These are phyloP conservation scores for Rickenella mellea DNA, from an alignment of 768 basidiomycete genomes.

Conservation along the genomic window DNA sequence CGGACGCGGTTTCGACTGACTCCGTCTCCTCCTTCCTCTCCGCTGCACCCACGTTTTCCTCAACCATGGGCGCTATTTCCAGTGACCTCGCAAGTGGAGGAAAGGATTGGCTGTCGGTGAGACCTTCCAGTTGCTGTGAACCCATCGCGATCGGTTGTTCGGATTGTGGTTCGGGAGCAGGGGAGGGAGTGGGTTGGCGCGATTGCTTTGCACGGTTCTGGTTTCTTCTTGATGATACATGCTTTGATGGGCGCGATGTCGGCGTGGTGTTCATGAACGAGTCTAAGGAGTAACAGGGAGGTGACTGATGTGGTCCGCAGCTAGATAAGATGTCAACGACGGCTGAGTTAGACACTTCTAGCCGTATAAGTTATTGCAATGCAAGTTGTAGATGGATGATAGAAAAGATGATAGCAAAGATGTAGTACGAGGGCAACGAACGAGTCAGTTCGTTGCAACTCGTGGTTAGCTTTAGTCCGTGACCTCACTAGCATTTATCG, in stretches of 20 bases:
- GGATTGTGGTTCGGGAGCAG: background rate
- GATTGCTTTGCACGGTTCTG: background rate
- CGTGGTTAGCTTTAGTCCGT: too few relatives aligned
- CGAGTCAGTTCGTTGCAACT: too few relatives aligned
- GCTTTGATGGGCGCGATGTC: conserved; percentile 1
- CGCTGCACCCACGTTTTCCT: background rate
- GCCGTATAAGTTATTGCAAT: too few relatives aligned
- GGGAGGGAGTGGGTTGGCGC: background rate
- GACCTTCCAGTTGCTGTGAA: background rate
- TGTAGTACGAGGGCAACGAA: too few relatives aligned
- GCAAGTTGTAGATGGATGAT: too few relatives aligned
- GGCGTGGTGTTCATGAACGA: conserved; percentile 1
- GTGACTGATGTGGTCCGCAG: too few relatives aligned
- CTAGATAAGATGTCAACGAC: too few relatives aligned
- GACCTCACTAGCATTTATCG: too few relatives aligned
- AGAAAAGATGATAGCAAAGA: too few relatives aligned
- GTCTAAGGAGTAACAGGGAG: too few relatives aligned
- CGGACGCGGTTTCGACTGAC: background rate
- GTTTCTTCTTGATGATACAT: conserved; percentile 1
- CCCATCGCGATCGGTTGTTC: background rate
- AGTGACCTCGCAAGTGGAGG: background rate
- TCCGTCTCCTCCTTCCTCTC: background rate
- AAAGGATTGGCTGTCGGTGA: background rate
- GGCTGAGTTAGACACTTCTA: too few relatives aligned
- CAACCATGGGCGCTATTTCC: background rate